Conservation (phyloP, 768 basidiomycete genomes). For the Megacollybia marginata region DNA sequence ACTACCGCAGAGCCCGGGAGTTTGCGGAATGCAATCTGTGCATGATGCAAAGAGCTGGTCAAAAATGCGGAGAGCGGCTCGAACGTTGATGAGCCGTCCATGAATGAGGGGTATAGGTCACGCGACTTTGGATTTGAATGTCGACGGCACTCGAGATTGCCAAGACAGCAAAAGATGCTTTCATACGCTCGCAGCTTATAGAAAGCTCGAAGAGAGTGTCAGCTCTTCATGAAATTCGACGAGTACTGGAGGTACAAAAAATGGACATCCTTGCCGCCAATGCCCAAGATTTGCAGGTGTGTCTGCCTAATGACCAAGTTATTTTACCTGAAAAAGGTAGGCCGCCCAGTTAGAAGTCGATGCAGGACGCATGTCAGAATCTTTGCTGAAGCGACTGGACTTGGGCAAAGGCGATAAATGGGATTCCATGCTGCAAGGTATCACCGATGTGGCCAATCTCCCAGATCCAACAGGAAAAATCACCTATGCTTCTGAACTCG, state of each 20-base stretch:
- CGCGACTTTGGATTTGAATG: neutral
- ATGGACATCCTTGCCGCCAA: slow-evolving; percentile 76
- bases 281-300: slow-evolving; percentile 67
- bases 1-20: slow-evolving; percentile 79
- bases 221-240: slow-evolving; percentile 65
- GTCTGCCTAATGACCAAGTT: neutral
- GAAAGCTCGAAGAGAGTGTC: slow-evolving; percentile 55
- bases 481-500: slow-evolving; percentile 85
- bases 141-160: slow-evolving; percentile 56
- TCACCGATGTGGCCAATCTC: slow-evolving; percentile 78
- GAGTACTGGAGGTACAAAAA: slow-evolving; percentile 58
- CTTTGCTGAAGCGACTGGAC: slow-evolving; percentile 84
- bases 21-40: slow-evolving; percentile 63
- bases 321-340: slow-evolving; percentile 23
- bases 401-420: slow-evolving; percentile 78
- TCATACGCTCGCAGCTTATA: slow-evolving; percentile 81
- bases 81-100: slow-evolving; percentile 12
- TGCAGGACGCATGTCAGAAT: slow-evolving; percentile 74
- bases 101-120: neutral
- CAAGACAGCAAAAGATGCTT: slow-evolving; percentile 71
- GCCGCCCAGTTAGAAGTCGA: slow-evolving; percentile 74
- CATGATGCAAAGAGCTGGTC: slow-evolving; percentile 47
- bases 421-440: slow-evolving; percentile 89
- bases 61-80: slow-evolving; percentile 58
- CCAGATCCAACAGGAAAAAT: slow-evolving; percentile 84